Conservation (phyloP, 129 eudicot species). For the Daucus carota region DNA sequence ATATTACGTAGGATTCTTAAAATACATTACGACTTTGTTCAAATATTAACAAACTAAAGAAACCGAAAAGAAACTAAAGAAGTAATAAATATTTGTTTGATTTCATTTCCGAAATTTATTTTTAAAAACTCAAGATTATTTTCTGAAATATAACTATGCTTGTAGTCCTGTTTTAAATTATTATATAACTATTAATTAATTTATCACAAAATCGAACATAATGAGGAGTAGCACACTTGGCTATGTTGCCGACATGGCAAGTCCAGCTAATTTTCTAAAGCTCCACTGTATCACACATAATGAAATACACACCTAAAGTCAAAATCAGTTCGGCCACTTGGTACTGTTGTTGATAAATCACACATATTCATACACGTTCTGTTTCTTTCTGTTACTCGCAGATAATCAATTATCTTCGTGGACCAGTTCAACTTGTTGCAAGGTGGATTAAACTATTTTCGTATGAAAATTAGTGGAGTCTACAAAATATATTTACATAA, state of each 20-base stretch:
- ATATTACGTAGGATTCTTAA: too few species aligned
- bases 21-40: too few species aligned
- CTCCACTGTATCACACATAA: not conserved
- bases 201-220: too few species aligned
- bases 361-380: not conserved
- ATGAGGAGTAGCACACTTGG: slow-evolving; percentile 9
- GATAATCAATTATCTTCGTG: not conserved
- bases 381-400: not conserved
- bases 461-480: not conserved
- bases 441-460: not conserved
- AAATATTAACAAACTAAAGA: too few species aligned
- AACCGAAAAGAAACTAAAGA: too few species aligned
- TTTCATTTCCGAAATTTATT: too few species aligned
- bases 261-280: not conserved
- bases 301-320: not conserved
- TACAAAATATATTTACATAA: not conserved
- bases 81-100: too few species aligned
- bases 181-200: too few species aligned
- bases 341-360: not conserved
- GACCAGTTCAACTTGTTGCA: not conserved
- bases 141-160: too few species aligned
- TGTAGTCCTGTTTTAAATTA: too few species aligned
- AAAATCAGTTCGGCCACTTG: not conserved
- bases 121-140: too few species aligned
- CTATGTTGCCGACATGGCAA: slow-evolving; percentile 14